Evolutionary conservation across 2,329 filamentous ascomycete species (phyloP).

Genomic region (Fusarium incarnatum): DNA sequence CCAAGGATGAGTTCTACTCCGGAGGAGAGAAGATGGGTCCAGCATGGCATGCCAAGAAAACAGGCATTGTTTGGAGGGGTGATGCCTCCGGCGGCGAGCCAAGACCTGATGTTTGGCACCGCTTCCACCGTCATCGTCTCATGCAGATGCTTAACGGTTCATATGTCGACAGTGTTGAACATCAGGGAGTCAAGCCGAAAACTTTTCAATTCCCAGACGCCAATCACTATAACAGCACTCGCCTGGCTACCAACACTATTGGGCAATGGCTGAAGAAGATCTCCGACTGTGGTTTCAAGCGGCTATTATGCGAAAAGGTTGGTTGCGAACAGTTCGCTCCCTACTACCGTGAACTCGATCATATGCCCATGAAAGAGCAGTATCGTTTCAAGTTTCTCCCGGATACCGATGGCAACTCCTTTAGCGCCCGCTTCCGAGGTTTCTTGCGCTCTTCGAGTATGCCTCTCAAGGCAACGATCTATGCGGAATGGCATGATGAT

Average conservation of each 20-base stretch:
- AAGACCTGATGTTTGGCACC: conserved; percentile 69
- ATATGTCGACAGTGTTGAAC: conserved; percentile 62
- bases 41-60: conserved; percentile 68
- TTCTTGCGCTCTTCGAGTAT: conserved; percentile 73
- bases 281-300: conserved; percentile 59
- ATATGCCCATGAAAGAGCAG: conserved; percentile 60
- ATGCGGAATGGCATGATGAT: conserved; percentile 80
- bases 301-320: conserved; percentile 53
- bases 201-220: conserved; percentile 63
- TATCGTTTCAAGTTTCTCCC: conserved; percentile 73
- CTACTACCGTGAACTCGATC: conserved; percentile 49
- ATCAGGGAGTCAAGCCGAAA: conserved; percentile 52
- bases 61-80: conserved; percentile 72
- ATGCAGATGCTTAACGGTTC: conserved; percentile 76
- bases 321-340: conserved; percentile 56
- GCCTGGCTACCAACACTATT: conserved; percentile 50
- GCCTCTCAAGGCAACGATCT: conserved; percentile 78
- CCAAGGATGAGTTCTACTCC: conserved; percentile 67
- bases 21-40: conserved; percentile 67
- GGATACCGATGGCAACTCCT: conserved; percentile 77
- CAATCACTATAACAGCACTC: conserved; percentile 57
- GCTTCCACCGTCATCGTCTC: conserved; percentile 78
- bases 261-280: conserved; percentile 57
- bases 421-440: conserved; percentile 70
- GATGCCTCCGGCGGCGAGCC: conserved; percentile 70